Evolutionary conservation across 1,284 basidiomycete species (phyloP).

Genomic region (Leccinum solheimii): DNA sequence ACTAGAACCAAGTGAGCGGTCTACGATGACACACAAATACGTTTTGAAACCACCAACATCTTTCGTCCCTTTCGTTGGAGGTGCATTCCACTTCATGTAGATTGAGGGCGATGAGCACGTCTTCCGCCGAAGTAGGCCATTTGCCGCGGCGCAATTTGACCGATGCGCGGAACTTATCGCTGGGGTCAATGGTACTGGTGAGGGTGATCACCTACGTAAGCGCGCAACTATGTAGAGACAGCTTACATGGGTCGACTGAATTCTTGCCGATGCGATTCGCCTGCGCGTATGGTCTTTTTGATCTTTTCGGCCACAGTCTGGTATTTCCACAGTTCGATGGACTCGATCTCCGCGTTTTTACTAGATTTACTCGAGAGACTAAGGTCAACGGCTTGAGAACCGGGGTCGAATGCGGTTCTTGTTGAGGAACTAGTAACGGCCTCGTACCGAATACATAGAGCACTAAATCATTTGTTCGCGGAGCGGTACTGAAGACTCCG

Average conservation of each 20-base stretch:
- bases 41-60: conserved; percentile 5
- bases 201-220: not conserved
- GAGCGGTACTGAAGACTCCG: not conserved
- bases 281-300: not conserved
- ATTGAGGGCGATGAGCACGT: not conserved
- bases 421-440: not conserved
- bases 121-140: not conserved
- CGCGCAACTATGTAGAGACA: not conserved
- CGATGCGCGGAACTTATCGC: not conserved
- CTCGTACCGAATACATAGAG: not conserved
- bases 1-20: not conserved
- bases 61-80: not conserved
- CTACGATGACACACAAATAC: not conserved
- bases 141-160: not conserved
- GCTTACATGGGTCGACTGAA: not conserved
- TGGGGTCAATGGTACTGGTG: not conserved
- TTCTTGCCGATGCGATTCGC: not conserved
- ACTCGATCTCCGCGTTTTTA: conserved; percentile 5
- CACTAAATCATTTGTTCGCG: not conserved
- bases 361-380: conserved; percentile 10
- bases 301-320: not conserved
- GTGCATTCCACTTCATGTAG: not conserved
- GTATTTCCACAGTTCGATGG: conserved; percentile 8
- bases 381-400: conserved; percentile 12
- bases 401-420: not conserved